Percentiles rank a stretch among this genome's conserved stretches.
Evolutionary conservation across 225 moss, liverwort and hornwort species (phyloP).

Genomic region (Physcomitrellopsis africana): DNA sequence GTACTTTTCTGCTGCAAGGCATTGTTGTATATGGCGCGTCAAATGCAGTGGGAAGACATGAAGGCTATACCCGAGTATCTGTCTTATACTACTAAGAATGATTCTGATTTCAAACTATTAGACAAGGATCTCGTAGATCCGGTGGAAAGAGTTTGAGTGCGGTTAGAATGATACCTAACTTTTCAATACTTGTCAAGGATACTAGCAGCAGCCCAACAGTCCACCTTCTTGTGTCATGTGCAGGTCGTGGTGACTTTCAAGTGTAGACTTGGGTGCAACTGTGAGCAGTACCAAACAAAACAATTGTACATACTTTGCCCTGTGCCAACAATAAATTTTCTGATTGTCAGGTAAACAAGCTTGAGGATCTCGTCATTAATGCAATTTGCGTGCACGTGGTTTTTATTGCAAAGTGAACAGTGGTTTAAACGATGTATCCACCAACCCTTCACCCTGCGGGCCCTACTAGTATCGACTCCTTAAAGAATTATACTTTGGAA

Average conservation of each 20-base stretch:
- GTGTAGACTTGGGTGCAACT: neutral
- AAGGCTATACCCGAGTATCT: neutral
- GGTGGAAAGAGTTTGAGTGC: neutral
- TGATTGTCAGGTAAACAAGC: no score
- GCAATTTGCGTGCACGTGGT: no score
- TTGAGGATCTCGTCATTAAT: no score
- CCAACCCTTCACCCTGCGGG: no score
- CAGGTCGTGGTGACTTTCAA: neutral
- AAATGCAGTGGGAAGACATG: constrained; percentile 1
- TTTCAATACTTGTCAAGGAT: neutral
- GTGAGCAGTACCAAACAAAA: neutral
- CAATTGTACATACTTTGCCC: constrained; percentile 1
- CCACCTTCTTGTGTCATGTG: neutral
- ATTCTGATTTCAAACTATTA: constrained; percentile 7
- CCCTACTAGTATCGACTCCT: no score
- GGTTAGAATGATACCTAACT: neutral
- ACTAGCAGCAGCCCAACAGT: neutral
- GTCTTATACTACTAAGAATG: constrained; percentile 13
- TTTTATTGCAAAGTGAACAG: no score
- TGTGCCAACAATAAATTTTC: neutral
- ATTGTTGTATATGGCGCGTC: neutral
- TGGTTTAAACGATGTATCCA: no score
- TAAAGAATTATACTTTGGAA: no score
- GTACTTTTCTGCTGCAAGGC: neutral
- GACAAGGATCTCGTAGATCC: neutral